Base-by-base conservation (phyloP, 768 basidiomycete species). In the Tulasnella sp. region DNA sequence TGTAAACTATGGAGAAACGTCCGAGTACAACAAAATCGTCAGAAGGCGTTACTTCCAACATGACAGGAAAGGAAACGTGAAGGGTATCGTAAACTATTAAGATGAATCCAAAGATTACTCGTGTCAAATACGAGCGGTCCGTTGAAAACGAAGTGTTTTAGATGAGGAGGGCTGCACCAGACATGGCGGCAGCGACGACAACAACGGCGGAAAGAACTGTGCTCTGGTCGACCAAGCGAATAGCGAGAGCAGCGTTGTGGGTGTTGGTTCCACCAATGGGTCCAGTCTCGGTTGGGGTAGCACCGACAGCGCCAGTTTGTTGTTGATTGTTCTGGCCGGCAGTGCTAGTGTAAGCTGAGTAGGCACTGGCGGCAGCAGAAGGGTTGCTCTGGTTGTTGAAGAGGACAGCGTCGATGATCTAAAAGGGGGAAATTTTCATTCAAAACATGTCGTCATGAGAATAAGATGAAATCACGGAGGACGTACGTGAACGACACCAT, bases 401-500 rank as follows among this genome's bases (percentile, higher is more conserved):
- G 39, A 91, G 84, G 12, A 90, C 88, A 22, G 82, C 79, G 78
- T 90, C 84, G 77, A 91, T 86, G 54, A 90, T 38, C 76, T 76
- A 49, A 12, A 54, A 64, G 12, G 2, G 8, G 29, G 67, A 15
- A 42, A 15, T 42, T 14, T 42, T 17, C 3, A 42, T 11, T 42
- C 42, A 42, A n/a, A 39, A 1, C 52, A 67, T 29, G 17, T 31
- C 11, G 42, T 42, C 42, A 19, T 67, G 15, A 71, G 15, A 8
- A 34, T 4, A 38, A 22, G 25, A 42, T 29, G n/a, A n/a, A n/a
- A n/a, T 29, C 22, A 5, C 12, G 14, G 9, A 22, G 11, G 71
- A 70, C 76, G 22, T 71, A 76, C 81, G 81, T 93, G 91, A 11
- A 91, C 81, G 54, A 93, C 92, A 67, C 91, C 92, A 78, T 93